Conservation (phyloP, 2,329 filamentous ascomycete genomes). For the Talaromyces amestolkiae region DNA sequence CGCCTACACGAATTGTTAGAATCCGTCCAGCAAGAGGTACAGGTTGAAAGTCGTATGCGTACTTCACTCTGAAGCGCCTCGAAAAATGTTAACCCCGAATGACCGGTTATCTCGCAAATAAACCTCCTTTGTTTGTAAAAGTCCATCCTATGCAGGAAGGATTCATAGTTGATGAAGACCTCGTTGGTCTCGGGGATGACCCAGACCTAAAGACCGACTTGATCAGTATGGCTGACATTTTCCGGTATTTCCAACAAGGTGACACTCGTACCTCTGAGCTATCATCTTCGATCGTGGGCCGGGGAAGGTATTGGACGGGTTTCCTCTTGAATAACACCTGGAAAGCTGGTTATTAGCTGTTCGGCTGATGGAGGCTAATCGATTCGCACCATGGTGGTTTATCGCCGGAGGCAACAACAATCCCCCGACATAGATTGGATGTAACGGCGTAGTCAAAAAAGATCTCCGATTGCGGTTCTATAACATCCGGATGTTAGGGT, state of each 20-base stretch:
- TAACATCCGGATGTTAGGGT: background rate
- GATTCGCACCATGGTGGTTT: conserved; percentile 17
- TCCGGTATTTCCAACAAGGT: background rate
- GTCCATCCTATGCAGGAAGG: conserved; percentile 81
- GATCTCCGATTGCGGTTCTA: conserved; percentile 11
- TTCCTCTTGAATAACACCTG: conserved; percentile 96
- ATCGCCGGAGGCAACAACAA: conserved; percentile 9
- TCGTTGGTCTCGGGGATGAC: conserved; percentile 86
- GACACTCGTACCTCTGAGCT: conserved; percentile 68
- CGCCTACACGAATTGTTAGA: conserved; percentile 48
- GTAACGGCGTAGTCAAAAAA: conserved; percentile 12
- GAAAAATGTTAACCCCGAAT: conserved; percentile 87
- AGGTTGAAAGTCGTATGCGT: conserved; percentile 36
- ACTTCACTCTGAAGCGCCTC: conserved; percentile 91
- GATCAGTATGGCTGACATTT: background rate
- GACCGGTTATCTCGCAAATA: conserved; percentile 93
- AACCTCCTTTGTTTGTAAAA: conserved; percentile 93
- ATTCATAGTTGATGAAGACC: conserved; percentile 83
- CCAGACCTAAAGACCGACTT: conserved; percentile 66
- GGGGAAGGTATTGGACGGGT: conserved; percentile 77
- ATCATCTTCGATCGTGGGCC: conserved; percentile 72
- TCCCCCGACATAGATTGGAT: conserved; percentile 16
- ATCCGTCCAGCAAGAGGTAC: background rate
- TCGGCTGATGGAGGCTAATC: background rate
- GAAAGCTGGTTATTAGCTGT: background rate